Percentiles rank a stretch among this genome's conserved stretches.
Conservation (phyloP, 345 rosid genomes). For the Capsella bursapastoris region DNA sequence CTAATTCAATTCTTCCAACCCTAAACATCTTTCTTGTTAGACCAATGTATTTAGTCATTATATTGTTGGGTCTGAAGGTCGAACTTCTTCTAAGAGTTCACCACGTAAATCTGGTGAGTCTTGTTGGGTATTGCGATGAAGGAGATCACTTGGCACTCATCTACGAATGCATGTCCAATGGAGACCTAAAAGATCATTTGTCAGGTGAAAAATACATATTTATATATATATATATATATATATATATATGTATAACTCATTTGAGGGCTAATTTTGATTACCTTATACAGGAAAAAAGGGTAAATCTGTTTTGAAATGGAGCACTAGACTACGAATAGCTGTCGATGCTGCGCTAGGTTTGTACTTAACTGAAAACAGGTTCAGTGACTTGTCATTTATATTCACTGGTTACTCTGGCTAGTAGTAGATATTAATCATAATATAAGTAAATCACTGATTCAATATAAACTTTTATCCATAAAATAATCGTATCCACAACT, state of each 20-base stretch:
- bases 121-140: slow-evolving; percentile 51
- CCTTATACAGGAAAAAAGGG: slow-evolving; percentile 6
- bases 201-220: not conserved
- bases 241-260: not conserved
- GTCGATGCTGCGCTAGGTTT: slow-evolving; percentile 40
- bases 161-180: slow-evolving; percentile 51
- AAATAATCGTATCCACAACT: not conserved
- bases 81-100: slow-evolving; percentile 50
- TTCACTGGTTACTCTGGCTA: not conserved
- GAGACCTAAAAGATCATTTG: slow-evolving; percentile 35
- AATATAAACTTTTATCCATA: not conserved
- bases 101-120: slow-evolving; percentile 49
- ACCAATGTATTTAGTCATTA: not conserved
- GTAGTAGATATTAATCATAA: not conserved
- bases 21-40: no score
- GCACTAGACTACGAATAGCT: slow-evolving; percentile 48
- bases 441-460: not conserved
- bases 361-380: not conserved
- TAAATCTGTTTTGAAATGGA: slow-evolving; percentile 42
- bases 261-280: not conserved
- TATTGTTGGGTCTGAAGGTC: slow-evolving; percentile 30
- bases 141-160: slow-evolving; percentile 43
- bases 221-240: no score
- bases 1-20: no score
- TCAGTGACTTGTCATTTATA: not conserved